Conservation (phyloP, 2,329 filamentous ascomycete genomes). For the Escovopsis sp. region DNA sequence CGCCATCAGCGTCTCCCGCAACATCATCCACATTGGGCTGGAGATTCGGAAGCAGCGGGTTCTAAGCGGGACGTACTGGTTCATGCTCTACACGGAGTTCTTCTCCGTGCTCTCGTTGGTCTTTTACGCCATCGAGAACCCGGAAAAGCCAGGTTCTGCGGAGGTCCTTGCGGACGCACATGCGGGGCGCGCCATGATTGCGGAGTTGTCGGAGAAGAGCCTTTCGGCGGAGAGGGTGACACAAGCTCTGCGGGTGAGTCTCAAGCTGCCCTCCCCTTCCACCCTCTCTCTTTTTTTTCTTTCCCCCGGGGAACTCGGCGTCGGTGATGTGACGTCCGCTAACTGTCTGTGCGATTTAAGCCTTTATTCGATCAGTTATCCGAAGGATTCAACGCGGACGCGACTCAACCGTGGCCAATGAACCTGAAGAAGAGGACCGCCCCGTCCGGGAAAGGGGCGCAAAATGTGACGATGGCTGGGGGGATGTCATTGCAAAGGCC, state of each 20-base stretch:
- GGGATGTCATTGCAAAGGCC: conserved; percentile 20
- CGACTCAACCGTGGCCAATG: conserved; percentile 21
- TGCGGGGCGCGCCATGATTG: conserved; percentile 71
- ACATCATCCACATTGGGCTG: conserved; percentile 66
- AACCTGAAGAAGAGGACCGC: conserved; percentile 43
- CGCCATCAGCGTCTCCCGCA: conserved; percentile 47
- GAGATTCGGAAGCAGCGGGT: conserved; percentile 63
- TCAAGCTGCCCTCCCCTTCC: not conserved
- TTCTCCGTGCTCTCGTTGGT: conserved; percentile 67
- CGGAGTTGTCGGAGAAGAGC: conserved; percentile 65
- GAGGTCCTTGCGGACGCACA: conserved; percentile 77
- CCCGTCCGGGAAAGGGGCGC: conserved; percentile 21
- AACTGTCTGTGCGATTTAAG: not conserved
- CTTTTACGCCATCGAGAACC: conserved; percentile 70
- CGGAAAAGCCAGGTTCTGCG: conserved; percentile 55
- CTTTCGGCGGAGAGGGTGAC: conserved; percentile 82
- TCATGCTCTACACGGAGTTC: conserved; percentile 72
- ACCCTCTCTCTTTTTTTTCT: not conserved
- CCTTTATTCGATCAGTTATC: conserved; percentile 71
- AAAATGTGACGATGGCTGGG: conserved; percentile 15
- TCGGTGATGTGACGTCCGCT: no score
- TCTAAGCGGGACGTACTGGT: conserved; percentile 75
- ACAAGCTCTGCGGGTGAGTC: conserved; percentile 55
- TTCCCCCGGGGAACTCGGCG: no score
- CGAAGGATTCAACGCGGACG: conserved; percentile 43